A percentile compares a stretch with the other conserved stretches of the same genome.
Evolutionary conservation across 768 basidiomycete species (phyloP).

Genomic region (Punctularia strigosozonata): DNA sequence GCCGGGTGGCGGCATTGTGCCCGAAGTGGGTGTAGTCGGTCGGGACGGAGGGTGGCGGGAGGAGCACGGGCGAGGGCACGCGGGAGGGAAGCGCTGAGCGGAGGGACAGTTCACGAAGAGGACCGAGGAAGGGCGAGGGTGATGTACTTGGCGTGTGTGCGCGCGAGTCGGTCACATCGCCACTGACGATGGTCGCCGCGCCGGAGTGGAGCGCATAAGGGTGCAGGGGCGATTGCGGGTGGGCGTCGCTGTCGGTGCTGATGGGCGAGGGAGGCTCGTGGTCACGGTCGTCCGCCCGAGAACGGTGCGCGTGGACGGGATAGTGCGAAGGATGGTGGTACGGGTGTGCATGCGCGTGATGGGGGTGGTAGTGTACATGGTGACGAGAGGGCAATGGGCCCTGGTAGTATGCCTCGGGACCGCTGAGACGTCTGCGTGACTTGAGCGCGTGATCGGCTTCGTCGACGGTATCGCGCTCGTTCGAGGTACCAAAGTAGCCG

Average conservation of each 20-base stretch:
- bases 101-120: constrained; percentile 63
- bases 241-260: constrained; percentile 50
- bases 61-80: constrained; percentile 57
- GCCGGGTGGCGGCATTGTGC: constrained; percentile 17
- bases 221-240: constrained; percentile 19
- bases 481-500: constrained; percentile 24
- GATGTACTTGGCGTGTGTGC: constrained; percentile 3
- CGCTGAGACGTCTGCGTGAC: constrained; percentile 36
- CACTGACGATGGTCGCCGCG: constrained; percentile 17
- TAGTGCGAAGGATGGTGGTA: constrained; percentile 30
- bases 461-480: constrained; percentile 10
- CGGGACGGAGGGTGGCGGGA: constrained; percentile 39
- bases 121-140: constrained; percentile 67
- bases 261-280: constrained; percentile 55
- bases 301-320: constrained; percentile 18
- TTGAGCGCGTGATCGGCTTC: constrained; percentile 15
- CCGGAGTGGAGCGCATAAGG: constrained; percentile 16
- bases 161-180: constrained; percentile 21
- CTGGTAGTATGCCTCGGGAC: constrained; percentile 49
- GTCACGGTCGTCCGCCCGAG: constrained; percentile 10
- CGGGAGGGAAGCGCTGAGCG: constrained; percentile 60
- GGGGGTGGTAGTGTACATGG: constrained; percentile 20
- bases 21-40: constrained; percentile 23
- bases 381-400: constrained; percentile 20
- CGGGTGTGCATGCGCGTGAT: constrained; percentile 21